phyloP scores from a whole-genome alignment of 1,284 basidiomycete genomes.

The Earliella scabrosa region DNA sequence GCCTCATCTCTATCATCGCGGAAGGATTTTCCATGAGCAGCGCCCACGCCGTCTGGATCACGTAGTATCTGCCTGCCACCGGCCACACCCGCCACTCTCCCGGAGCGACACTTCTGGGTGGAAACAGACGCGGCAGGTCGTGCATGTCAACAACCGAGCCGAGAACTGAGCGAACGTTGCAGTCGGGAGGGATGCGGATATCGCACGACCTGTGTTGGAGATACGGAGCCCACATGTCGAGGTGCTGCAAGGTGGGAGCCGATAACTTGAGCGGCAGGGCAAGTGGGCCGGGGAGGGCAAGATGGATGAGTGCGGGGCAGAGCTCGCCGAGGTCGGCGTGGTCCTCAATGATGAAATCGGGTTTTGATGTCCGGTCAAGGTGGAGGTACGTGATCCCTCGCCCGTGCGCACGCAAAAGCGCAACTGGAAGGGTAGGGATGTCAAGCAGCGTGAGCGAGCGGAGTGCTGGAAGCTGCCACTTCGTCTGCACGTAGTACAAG shows the following conservation, averaged over 20 bases:
- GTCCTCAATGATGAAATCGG: not conserved
- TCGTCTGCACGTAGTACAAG: no score
- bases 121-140: slow-evolving; percentile 7
- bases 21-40: not conserved
- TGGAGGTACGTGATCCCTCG: no score
- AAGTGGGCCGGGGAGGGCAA: not conserved
- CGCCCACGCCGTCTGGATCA: slow-evolving; percentile 3
- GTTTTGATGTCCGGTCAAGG: no score
- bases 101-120: not conserved
- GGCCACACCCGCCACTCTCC: not conserved
- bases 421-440: no score
- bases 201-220: not conserved
- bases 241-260: no score
- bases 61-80: not conserved
- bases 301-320: not conserved
- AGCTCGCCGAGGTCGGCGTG: not conserved
- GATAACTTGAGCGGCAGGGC: not conserved
- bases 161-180: no score
- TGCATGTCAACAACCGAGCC: not conserved
- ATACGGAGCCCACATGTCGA: no score
- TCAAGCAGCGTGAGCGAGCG: no score
- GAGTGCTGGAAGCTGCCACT: no score
- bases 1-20: no score
- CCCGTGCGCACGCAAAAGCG: no score
- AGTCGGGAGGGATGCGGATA: no score